A percentile compares a stretch with the other conserved stretches of the same genome.
These are phyloP conservation scores for Ceratobasidium papillatum DNA, from an alignment of 1,284 basidiomycete species.

Conservation along the genomic window DNA sequence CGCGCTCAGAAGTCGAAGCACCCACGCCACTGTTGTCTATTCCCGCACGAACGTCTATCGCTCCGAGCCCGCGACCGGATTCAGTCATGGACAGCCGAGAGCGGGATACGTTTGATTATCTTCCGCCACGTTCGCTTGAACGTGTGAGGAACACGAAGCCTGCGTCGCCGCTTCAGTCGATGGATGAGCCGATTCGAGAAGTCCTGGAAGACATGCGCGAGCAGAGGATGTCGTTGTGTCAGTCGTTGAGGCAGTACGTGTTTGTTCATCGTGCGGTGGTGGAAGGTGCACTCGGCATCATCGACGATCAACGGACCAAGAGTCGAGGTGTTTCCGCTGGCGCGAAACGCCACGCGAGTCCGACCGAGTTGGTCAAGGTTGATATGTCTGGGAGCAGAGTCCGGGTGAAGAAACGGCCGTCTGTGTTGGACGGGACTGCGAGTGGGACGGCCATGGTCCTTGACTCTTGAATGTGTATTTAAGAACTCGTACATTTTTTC, in stretches of 20 bases:
- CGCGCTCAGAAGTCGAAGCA: background rate
- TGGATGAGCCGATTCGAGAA: constrained; percentile 76
- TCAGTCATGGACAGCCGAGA: constrained; percentile 21
- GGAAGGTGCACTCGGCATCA: constrained; percentile 77
- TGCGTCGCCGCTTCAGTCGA: constrained; percentile 66
- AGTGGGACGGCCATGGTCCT: constrained; percentile 1
- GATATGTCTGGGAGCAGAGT: constrained; percentile 62
- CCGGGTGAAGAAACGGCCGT: constrained; percentile 67
- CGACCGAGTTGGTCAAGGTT: constrained; percentile 72
- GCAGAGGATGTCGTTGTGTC: constrained; percentile 91
- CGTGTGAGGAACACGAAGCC: background rate
- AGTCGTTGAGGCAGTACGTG: constrained; percentile 87
- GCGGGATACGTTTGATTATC: constrained; percentile 29
- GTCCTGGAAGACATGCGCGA: constrained; percentile 89
- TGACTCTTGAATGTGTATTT: background rate
- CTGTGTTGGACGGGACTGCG: background rate
- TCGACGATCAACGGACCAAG: constrained; percentile 70
- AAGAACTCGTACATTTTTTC: background rate
- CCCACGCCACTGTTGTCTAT: background rate
- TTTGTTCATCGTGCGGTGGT: constrained; percentile 89
- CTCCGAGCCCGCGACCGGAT: constrained; percentile 29
- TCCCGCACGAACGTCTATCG: background rate
- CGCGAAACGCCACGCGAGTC: constrained; percentile 70
- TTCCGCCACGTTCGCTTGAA: constrained; percentile 10
- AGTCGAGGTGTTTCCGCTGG: background rate